Percentiles rank a stretch among this genome's conserved stretches.
phyloP scores from a whole-genome alignment of 1,284 basidiomycete genomes.

The Papiliotrema fonsecae region DNA sequence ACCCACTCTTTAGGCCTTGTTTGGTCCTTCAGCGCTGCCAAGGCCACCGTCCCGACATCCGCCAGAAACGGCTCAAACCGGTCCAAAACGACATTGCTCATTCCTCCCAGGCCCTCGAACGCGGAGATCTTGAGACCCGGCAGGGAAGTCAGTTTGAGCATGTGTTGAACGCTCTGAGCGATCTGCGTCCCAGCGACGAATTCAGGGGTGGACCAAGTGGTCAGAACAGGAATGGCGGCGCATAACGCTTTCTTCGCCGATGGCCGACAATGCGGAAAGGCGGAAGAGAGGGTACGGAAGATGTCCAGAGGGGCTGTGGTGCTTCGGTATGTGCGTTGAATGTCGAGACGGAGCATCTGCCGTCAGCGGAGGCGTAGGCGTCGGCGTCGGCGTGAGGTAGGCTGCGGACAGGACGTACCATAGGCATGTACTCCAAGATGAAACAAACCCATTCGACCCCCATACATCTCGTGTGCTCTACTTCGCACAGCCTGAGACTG shows the following conservation, averaged over 20 bases:
- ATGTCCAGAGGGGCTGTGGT: slow-evolving; percentile 20
- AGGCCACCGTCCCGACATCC: slow-evolving; percentile 13
- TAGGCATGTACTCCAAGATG: slow-evolving; percentile 29
- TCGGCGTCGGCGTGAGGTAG: too few species aligned
- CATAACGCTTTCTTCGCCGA: slow-evolving; percentile 17
- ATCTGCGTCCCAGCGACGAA: slow-evolving; percentile 15
- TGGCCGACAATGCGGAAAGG: slow-evolving; percentile 8
- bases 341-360: slow-evolving; percentile 19
- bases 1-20: slow-evolving; percentile 15
- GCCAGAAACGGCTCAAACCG: slow-evolving; percentile 28
- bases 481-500: slow-evolving; percentile 19
- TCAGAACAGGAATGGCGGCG: slow-evolving; percentile 26
- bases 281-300: slow-evolving; percentile 16
- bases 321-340: slow-evolving; percentile 15
- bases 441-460: slow-evolving; percentile 32
- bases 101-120: slow-evolving; percentile 24
- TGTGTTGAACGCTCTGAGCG: slow-evolving; percentile 17
- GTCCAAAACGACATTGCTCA: slow-evolving; percentile 16
- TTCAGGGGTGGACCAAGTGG: slow-evolving; percentile 26
- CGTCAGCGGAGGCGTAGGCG: neutral
- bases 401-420: too few species aligned
- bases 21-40: slow-evolving; percentile 10
- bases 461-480: slow-evolving; percentile 7
- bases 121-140: slow-evolving; percentile 1
- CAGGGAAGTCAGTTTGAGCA: slow-evolving; percentile 11